phyloP scores from a whole-genome alignment of 371 early-diverging fungal species.

The Choanephora cucurbitarum region DNA sequence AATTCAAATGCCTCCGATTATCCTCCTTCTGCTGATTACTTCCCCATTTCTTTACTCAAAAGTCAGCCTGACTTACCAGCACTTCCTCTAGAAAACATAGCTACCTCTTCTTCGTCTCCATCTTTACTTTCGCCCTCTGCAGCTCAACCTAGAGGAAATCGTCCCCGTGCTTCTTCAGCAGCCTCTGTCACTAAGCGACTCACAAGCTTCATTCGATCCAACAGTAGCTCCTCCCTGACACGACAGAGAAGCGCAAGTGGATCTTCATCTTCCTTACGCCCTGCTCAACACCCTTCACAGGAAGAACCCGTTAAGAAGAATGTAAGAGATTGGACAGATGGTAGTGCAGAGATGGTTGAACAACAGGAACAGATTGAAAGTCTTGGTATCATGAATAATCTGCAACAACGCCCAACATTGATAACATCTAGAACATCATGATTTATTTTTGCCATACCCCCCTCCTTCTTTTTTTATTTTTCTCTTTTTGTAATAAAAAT shows the following conservation, averaged over 20 bases:
- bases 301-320: neutral
- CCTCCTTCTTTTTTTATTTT: neutral
- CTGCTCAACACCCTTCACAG: slow-evolving; percentile 1
- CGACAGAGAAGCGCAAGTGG: slow-evolving; percentile 14
- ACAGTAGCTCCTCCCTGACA: slow-evolving; percentile 7
- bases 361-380: slow-evolving; percentile 5
- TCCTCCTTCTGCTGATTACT: slow-evolving; percentile 4
- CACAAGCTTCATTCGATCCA: slow-evolving; percentile 25
- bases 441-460: neutral
- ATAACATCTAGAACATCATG: neutral
- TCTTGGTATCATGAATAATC: neutral
- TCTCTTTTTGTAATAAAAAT: neutral
- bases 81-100: slow-evolving; percentile 12
- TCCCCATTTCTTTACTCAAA: slow-evolving; percentile 24
- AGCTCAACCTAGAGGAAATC: slow-evolving; percentile 3
- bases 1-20: slow-evolving; percentile 5
- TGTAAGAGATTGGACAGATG: slow-evolving; percentile 10
- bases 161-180: slow-evolving; percentile 26
- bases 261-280: slow-evolving; percentile 17
- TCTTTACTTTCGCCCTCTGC: neutral
- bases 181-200: slow-evolving; percentile 28
- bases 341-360: slow-evolving; percentile 2
- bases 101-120: neutral
- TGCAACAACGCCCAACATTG: neutral
- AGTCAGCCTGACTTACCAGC: slow-evolving; percentile 23